phyloP scores from a whole-genome alignment of 257 asterid genomes.

The Solanum peruvianum region DNA sequence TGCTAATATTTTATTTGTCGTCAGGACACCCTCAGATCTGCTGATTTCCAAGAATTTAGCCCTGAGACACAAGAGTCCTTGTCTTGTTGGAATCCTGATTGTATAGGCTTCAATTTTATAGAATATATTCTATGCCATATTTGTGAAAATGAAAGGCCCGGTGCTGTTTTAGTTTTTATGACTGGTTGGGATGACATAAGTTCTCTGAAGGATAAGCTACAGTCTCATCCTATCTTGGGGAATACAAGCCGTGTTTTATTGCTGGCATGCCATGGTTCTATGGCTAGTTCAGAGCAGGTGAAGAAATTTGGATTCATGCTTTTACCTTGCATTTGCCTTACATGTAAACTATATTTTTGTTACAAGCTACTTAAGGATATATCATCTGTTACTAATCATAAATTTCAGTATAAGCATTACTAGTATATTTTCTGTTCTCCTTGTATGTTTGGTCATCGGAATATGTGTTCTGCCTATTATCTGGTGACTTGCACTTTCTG shows the following conservation, averaged over 20 bases:
- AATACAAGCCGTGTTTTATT: slow-evolving; percentile 59
- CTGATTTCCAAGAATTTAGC: slow-evolving; percentile 49
- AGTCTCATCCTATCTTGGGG: slow-evolving; percentile 66
- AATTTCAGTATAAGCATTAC: not conserved
- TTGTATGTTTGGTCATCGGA: not conserved
- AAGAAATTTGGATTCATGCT: not conserved
- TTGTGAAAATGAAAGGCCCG: slow-evolving; percentile 57
- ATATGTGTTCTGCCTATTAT: not conserved
- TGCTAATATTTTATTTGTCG: slow-evolving; percentile 17
- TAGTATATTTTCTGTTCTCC: not conserved
- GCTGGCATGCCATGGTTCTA: slow-evolving; percentile 92
- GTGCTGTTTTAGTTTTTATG: slow-evolving; percentile 87
- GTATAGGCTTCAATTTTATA: slow-evolving; percentile 71
- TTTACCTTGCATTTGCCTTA: not conserved
- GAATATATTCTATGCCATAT: slow-evolving; percentile 60
- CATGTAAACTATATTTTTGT: not conserved
- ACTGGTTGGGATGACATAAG: slow-evolving; percentile 97
- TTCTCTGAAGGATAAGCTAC: slow-evolving; percentile 79
- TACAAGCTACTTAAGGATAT: not conserved
- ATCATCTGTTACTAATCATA: not conserved
- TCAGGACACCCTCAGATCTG: slow-evolving; percentile 63
- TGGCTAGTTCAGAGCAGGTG: slow-evolving; percentile 96
- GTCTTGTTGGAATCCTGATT: slow-evolving; percentile 91
- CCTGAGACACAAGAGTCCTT: slow-evolving; percentile 72
- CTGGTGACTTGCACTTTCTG: not conserved